Evolutionary conservation across 768 basidiomycete species (phyloP).

Genomic region (Boletellus emodensis): DNA sequence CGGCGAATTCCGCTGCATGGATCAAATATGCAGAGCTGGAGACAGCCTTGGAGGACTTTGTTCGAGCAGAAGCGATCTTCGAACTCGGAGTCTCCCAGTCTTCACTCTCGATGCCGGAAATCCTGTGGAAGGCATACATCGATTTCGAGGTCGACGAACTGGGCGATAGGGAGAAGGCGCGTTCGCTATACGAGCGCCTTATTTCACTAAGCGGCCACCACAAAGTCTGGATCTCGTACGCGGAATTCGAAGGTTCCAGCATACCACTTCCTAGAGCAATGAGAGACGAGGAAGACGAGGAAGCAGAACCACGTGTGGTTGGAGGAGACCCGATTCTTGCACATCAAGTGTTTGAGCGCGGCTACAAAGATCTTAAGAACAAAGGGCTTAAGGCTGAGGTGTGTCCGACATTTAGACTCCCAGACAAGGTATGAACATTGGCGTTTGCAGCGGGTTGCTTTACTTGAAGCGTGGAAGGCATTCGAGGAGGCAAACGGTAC

Average conservation of each 20-base stretch:
- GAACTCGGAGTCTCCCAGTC: conserved; percentile 84
- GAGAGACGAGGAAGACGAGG: conserved; percentile 71
- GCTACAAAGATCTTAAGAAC: conserved; percentile 80
- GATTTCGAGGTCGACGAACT: conserved; percentile 91
- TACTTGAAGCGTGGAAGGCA: conserved; percentile 93
- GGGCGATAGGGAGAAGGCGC: conserved; percentile 80
- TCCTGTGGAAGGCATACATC: conserved; percentile 93
- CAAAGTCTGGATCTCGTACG: conserved; percentile 97
- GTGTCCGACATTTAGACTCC: conserved; percentile 19
- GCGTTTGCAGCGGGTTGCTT: conserved; percentile 68
- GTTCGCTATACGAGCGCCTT: conserved; percentile 86
- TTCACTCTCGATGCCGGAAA: conserved; percentile 90
- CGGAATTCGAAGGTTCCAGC: conserved; percentile 82
- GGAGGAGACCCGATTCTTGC: conserved; percentile 71
- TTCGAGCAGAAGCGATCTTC: conserved; percentile 89
- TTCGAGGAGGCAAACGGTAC: conserved; percentile 84
- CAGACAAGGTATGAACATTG: neutral
- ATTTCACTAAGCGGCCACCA: conserved; percentile 84
- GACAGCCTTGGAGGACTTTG: conserved; percentile 78
- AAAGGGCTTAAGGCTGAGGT: conserved; percentile 88
- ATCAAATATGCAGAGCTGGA: conserved; percentile 95
- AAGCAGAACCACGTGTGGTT: conserved; percentile 49
- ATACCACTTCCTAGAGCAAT: conserved; percentile 61
- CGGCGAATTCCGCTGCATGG: conserved; percentile 90
- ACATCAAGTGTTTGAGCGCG: conserved; percentile 78